Conservation (phyloP, 176 grass and related monocot genomes). For the Oryza glumipatula region DNA sequence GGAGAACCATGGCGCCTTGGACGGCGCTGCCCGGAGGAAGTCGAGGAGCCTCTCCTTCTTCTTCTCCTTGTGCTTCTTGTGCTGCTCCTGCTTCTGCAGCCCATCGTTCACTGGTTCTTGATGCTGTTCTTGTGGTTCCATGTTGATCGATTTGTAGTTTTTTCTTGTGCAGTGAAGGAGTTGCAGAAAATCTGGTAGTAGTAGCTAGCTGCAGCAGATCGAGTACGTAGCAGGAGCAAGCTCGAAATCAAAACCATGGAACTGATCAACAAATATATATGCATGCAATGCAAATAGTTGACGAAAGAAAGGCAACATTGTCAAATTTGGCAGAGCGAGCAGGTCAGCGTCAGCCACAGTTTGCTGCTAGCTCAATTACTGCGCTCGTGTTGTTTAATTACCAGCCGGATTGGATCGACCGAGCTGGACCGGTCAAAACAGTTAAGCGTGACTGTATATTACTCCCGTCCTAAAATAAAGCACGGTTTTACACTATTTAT, state of each 20-base stretch:
- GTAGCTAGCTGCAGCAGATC: neutral
- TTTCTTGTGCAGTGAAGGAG: neutral
- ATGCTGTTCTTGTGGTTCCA: neutral
- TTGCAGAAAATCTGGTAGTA: no score
- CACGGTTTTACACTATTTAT: no score
- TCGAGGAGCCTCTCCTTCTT: conserved; percentile 52
- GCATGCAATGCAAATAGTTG: neutral
- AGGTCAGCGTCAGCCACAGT: neutral
- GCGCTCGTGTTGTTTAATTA: neutral
- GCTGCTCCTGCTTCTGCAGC: neutral
- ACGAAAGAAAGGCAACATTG: neutral
- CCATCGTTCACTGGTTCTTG: neutral
- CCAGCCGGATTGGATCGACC: neutral
- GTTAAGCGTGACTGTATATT: neutral
- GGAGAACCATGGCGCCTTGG: conserved; percentile 43
- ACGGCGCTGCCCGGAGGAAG: conserved; percentile 48
- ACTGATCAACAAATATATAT: neutral
- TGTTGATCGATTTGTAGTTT: neutral
- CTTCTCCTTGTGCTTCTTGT: neutral
- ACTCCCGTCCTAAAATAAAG: no score
- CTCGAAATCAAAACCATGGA: neutral
- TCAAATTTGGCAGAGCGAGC: neutral
- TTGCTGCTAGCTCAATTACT: no score
- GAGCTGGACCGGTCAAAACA: neutral
- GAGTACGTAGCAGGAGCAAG: neutral